These are phyloP conservation scores for Colletotrichum spinosum DNA, from an alignment of 2,329 filamentous ascomycete genomes.

Conservation along the genomic window DNA sequence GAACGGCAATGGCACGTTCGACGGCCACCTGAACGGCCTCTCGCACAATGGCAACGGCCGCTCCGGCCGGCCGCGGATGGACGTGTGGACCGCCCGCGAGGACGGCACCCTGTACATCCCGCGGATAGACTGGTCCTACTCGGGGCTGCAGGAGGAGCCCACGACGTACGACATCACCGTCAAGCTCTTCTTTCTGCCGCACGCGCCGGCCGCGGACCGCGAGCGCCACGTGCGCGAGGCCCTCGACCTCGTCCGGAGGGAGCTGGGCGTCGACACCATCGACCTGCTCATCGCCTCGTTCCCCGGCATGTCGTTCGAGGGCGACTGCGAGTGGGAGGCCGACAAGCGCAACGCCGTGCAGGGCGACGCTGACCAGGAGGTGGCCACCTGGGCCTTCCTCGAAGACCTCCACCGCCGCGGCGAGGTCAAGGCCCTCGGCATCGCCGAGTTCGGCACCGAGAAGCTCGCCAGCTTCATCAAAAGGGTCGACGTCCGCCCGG, in stretches of 20 bases:
- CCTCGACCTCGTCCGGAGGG: conserved; percentile 81
- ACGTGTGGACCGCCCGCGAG: conserved; percentile 75
- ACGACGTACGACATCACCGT: conserved; percentile 93
- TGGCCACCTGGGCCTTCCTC: conserved; percentile 76
- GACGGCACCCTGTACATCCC: conserved; percentile 78
- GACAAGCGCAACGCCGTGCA: conserved; percentile 71
- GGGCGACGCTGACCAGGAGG: conserved; percentile 75
- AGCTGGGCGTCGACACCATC: conserved; percentile 79
- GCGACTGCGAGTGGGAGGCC: conserved; percentile 85
- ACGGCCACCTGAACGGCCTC: conserved; percentile 43
- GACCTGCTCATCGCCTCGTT: conserved; percentile 94
- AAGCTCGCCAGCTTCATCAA: conserved; percentile 83
- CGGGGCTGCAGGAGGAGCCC: conserved; percentile 82
- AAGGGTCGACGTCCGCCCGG: conserved; percentile 76
- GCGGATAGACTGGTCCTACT: conserved; percentile 76
- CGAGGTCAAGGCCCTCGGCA: conserved; percentile 79
- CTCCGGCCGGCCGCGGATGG: conserved; percentile 44
- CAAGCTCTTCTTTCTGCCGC: conserved; percentile 92
- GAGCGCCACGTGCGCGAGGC: conserved; percentile 81
- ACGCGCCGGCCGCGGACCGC: conserved; percentile 72
- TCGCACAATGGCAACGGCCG: conserved; percentile 44
- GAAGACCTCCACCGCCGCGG: conserved; percentile 80
- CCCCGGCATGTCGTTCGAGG: conserved; percentile 92
- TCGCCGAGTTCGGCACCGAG: conserved; percentile 91
- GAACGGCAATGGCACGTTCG: conserved; percentile 40